These are phyloP conservation scores for Roridomyces roridus DNA, from an alignment of 768 basidiomycete species.

Conservation along the genomic window DNA sequence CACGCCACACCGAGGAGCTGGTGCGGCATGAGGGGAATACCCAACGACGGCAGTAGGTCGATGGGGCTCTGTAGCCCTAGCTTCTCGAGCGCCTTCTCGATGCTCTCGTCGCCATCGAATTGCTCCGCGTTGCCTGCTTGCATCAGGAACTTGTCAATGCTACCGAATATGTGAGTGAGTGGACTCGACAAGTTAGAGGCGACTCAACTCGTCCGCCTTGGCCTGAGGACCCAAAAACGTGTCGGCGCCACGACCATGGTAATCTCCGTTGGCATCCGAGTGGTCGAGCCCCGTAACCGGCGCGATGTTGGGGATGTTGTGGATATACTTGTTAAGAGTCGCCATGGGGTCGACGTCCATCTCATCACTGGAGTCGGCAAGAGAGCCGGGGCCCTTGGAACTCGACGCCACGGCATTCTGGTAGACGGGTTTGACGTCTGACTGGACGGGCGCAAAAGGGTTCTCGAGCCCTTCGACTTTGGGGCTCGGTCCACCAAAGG, in stretches of 20 bases:
- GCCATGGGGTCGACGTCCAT: slow-evolving; percentile 25
- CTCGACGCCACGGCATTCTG: slow-evolving; percentile 26
- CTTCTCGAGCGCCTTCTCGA: slow-evolving; percentile 60
- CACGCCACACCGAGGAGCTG: slow-evolving; percentile 68
- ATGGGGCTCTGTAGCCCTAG: slow-evolving; percentile 57
- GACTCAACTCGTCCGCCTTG: slow-evolving; percentile 53
- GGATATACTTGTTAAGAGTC: slow-evolving; percentile 29
- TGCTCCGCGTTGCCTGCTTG: slow-evolving; percentile 61
- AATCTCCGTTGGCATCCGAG: slow-evolving; percentile 52
- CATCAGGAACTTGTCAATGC: slow-evolving; percentile 60
- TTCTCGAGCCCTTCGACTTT: neutral
- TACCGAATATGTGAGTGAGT: slow-evolving; percentile 27
- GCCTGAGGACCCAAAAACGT: slow-evolving; percentile 51
- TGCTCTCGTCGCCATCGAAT: slow-evolving; percentile 64
- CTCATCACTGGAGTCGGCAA: slow-evolving; percentile 23
- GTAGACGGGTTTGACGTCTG: neutral
- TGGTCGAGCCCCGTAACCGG: slow-evolving; percentile 35
- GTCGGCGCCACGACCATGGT: slow-evolving; percentile 52
- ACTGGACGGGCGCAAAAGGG: neutral
- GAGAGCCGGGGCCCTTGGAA: slow-evolving; percentile 19
- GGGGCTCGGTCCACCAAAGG: neutral
- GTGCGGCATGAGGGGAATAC: slow-evolving; percentile 69
- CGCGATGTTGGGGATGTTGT: slow-evolving; percentile 30
- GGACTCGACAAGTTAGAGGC: too few species aligned
- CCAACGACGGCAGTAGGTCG: slow-evolving; percentile 62